Percentiles rank a stretch among this genome's conserved stretches.
These are phyloP conservation scores for Verbascum thapsus DNA, from an alignment of 257 asterid genomes.

Conservation along the genomic window DNA sequence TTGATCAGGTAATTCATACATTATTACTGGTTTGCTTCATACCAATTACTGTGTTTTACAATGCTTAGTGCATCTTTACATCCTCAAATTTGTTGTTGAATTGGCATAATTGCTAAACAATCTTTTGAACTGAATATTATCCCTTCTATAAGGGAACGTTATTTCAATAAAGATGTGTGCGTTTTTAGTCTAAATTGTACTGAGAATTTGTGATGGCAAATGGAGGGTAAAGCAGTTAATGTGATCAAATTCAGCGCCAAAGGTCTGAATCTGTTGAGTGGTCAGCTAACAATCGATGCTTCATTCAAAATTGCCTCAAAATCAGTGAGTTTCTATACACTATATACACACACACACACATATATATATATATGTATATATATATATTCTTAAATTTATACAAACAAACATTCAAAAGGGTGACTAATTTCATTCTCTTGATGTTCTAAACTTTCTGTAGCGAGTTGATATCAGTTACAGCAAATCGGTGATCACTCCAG, in stretches of 20 bases:
- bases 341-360: background rate
- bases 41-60: background rate
- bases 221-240: slow-evolving; percentile 73
- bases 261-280: slow-evolving; percentile 57
- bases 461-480: slow-evolving; percentile 73
- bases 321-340: slow-evolving; percentile 49
- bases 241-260: slow-evolving; percentile 59
- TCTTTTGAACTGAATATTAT: background rate
- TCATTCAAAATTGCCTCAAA: slow-evolving; percentile 71
- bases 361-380: background rate
- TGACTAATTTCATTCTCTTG: slow-evolving; percentile 5
- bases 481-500: slow-evolving; percentile 71
- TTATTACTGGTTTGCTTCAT: background rate
- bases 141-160: no score
- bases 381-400: background rate
- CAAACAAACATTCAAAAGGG: background rate
- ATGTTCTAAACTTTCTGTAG: slow-evolving; percentile 36
- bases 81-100: background rate
- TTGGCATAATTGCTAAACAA: background rate
- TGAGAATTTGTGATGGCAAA: slow-evolving; percentile 44
- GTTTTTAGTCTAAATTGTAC: slow-evolving; percentile 13
- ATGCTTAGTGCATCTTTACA: background rate
- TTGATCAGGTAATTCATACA: slow-evolving; percentile 55
- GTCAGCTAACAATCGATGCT: slow-evolving; percentile 62
- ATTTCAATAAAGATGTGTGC: no score